Evolutionary conservation across 768 basidiomycete genomes (phyloP), one percentile per base, ranked within the genome.

Genomic region (Xanthoconium purpureum): DNA sequence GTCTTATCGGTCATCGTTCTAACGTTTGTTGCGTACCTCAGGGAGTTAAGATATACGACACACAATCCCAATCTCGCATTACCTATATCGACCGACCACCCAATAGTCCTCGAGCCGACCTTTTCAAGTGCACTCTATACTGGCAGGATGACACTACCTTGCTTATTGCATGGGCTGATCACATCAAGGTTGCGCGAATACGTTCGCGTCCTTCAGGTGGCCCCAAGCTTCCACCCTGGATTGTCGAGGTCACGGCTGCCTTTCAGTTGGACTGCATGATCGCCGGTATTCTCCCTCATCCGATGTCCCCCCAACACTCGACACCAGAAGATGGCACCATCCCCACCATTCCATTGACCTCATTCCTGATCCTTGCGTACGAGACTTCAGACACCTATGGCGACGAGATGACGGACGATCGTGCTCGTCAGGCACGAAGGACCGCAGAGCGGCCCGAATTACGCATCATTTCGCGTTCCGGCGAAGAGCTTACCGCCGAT

Each of bases 241-340:
- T 84, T 38, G 91, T 92, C 50, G 96, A 98, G 65, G 89, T 98
- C 61, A 93, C 91, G 1, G 90, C 90, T 3, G 87, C 91, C 39
- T 93, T 98, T 72, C 88, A 94, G 66, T 77, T 98, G 45, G 97
- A 98, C 70, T 94, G 91, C 68, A 95, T 97, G 92, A 84, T 98
- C 39, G 83, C 94, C 2, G 95, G 95, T 20, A 85, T 99, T 54
- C 82, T 88, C 3, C 89, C 91, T 6, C 91, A 94, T 70, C 83
- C 83, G 1, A 76, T 79, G 44, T 71, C 78, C 5, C 30, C 43
- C 56, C 72, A 35, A 29, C 56, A 57, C 14, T 56, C 20, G 20
- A 64, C 58, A 29, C 47, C 54, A 40, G 52, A 64, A 47, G 58
- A 66, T 48, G 61, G 53, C 36, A 46, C 43, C 17, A 63, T 60